phyloP scores from a whole-genome alignment of 2,329 filamentous ascomycete genomes.

The Talaromyces atroroseus region DNA sequence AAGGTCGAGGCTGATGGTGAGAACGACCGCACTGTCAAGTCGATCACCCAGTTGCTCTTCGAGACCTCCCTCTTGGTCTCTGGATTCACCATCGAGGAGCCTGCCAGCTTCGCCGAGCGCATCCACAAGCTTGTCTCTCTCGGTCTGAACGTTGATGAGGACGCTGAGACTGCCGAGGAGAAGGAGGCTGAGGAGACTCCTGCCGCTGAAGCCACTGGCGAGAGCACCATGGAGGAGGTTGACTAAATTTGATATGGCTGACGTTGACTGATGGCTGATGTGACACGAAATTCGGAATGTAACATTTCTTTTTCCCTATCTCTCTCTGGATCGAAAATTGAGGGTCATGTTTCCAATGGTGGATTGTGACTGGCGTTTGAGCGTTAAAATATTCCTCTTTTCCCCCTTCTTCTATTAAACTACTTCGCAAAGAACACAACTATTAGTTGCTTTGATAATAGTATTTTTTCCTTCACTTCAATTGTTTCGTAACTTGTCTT shows the following conservation, averaged over 20 bases:
- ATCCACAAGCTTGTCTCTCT: slow-evolving; percentile 99
- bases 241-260: slow-evolving; percentile 60
- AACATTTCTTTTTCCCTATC: slow-evolving; percentile 9
- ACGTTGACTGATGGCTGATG: slow-evolving; percentile 11
- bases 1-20: slow-evolving; percentile 97
- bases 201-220: slow-evolving; percentile 61
- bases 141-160: slow-evolving; percentile 94
- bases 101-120: slow-evolving; percentile 93
- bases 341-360: slow-evolving; percentile 11
- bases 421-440: neutral
- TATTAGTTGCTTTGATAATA: slow-evolving; percentile 2
- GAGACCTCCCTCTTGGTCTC: slow-evolving; percentile 98
- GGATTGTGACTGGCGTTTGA: slow-evolving; percentile 14
- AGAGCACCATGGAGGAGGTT: slow-evolving; percentile 99
- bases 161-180: slow-evolving; percentile 63
- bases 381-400: slow-evolving; percentile 8
- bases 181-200: slow-evolving; percentile 53
- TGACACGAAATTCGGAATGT: slow-evolving; percentile 13
- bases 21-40: slow-evolving; percentile 99
- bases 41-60: slow-evolving; percentile 95
- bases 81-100: slow-evolving; percentile 99
- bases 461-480: neutral
- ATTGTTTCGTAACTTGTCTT: neutral
- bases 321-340: slow-evolving; percentile 13
- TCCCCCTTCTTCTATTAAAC: neutral